Conservation (phyloP, 306 rosid species). For the Castanea sativa region DNA sequence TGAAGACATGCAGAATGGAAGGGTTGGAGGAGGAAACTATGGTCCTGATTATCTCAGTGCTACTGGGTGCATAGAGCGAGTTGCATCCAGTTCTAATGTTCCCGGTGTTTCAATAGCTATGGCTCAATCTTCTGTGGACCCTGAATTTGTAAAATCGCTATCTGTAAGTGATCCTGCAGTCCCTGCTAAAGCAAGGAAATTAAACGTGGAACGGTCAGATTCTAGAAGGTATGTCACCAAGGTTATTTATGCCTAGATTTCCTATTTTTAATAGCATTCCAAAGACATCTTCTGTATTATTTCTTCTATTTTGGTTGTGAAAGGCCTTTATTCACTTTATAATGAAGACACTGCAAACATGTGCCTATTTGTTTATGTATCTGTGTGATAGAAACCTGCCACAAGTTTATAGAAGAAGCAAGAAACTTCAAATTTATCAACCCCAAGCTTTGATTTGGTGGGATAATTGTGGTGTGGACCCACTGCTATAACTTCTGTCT, state of each 20-base stretch:
- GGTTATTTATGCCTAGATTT: constrained; percentile 13
- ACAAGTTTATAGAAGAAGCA: too few relatives aligned
- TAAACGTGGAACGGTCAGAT: constrained; percentile 70
- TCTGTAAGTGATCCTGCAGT: constrained; percentile 58
- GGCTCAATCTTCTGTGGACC: constrained; percentile 70
- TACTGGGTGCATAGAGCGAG: constrained; percentile 58
- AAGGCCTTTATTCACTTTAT: constrained; percentile 5
- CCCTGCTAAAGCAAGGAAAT: constrained; percentile 72
- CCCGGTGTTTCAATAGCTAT: constrained; percentile 68
- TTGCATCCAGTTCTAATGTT: constrained; percentile 70
- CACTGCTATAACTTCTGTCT: too few relatives aligned
- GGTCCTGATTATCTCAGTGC: constrained; percentile 53
- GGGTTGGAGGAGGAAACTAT: constrained; percentile 38
- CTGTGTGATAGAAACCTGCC: too few relatives aligned
- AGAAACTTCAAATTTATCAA: too few relatives aligned
- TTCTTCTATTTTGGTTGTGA: background rate
- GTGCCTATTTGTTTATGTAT: background rate
- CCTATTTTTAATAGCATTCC: background rate
- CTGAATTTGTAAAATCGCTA: constrained; percentile 59
- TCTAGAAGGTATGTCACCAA: constrained; percentile 62
- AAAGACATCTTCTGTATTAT: background rate
- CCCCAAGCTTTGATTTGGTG: too few relatives aligned
- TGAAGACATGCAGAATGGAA: constrained; percentile 52
- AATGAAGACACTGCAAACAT: background rate
- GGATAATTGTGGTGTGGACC: too few relatives aligned